Conservation (phyloP, 139 green algal genomes). For the Auxenochlorella protothecoides region DNA sequence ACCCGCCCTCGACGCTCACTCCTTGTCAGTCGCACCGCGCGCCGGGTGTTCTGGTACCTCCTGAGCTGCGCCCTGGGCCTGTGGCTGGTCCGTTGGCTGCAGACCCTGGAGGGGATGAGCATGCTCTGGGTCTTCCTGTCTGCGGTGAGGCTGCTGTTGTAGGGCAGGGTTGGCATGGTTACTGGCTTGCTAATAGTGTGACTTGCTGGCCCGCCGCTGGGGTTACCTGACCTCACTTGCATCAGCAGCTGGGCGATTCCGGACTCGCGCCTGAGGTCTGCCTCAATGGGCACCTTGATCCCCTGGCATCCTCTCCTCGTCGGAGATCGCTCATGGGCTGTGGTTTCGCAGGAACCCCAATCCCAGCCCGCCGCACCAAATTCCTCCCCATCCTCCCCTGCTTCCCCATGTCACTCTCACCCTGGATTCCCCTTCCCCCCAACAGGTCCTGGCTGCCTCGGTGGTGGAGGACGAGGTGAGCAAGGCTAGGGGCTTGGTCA, state of each 20-base stretch:
- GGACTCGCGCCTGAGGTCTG: too few relatives aligned
- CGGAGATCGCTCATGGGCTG: too few relatives aligned
- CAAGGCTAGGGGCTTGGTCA: constrained; percentile 22
- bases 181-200: too few relatives aligned
- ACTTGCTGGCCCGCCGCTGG: too few relatives aligned
- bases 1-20: not conserved
- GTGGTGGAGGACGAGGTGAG: constrained; percentile 35
- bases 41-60: constrained; percentile 27
- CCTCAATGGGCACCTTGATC: too few relatives aligned
- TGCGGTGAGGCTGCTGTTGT: constrained; percentile 15
- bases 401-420: too few relatives aligned
- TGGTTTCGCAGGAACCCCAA: too few relatives aligned
- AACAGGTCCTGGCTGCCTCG: constrained; percentile 31
- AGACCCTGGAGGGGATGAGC: constrained; percentile 22
- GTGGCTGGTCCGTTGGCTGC: constrained; percentile 20
- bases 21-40: constrained; percentile 23
- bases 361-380: too few relatives aligned
- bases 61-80: constrained; percentile 19
- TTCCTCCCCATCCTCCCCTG: too few relatives aligned
- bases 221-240: not conserved
- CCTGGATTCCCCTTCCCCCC: too few relatives aligned
- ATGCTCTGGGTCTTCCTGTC: constrained; percentile 30
- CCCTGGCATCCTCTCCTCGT: too few relatives aligned
- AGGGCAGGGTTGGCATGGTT: too few relatives aligned
- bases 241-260: not conserved